Evolutionary conservation across 108 stramenopile genomes (phyloP).

Genomic region (Nitzschia sp.): DNA sequence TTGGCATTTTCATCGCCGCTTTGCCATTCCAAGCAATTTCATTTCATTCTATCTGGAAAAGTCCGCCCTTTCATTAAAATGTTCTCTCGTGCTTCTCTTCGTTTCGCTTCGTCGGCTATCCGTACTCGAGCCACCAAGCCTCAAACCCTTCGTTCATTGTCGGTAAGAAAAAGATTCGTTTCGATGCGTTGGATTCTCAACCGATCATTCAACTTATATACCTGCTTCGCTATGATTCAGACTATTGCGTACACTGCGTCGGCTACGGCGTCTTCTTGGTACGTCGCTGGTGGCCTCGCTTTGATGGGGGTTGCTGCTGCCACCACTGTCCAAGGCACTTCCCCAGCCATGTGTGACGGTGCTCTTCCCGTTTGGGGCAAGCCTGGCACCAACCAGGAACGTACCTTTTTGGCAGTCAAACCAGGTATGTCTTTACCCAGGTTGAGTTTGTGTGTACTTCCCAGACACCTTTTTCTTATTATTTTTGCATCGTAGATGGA

Average conservation of each 20-base stretch:
- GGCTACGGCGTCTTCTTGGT: neutral
- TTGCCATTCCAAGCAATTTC: too few species aligned
- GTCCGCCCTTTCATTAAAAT: slow-evolving; percentile 1
- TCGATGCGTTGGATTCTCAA: too few species aligned
- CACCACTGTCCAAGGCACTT: neutral
- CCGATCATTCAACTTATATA: neutral
- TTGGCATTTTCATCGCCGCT: too few species aligned
- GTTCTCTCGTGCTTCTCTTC: slow-evolving; percentile 14
- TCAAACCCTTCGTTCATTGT: slow-evolving; percentile 12
- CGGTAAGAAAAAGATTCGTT: slow-evolving; percentile 1
- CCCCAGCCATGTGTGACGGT: slow-evolving; percentile 22
- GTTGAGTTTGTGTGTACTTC: too few species aligned
- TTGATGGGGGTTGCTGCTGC: slow-evolving; percentile 6
- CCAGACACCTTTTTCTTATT: too few species aligned
- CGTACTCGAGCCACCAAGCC: slow-evolving; percentile 6
- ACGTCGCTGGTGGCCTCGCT: neutral
- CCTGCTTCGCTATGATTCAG: neutral
- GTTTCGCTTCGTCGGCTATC: neutral
- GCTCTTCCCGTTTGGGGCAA: slow-evolving; percentile 68
- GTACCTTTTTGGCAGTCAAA: slow-evolving; percentile 92
- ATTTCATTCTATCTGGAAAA: too few species aligned
- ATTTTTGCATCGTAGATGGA: too few species aligned
- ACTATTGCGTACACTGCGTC: slow-evolving; percentile 1
- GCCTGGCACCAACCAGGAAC: slow-evolving; percentile 84
- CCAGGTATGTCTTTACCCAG: too few species aligned